A percentile compares a stretch with the other conserved stretches of the same genome.
Evolutionary conservation across 192 early-diverging fungal genomes (phyloP).

Genomic region (Backusella tuberculispora): DNA sequence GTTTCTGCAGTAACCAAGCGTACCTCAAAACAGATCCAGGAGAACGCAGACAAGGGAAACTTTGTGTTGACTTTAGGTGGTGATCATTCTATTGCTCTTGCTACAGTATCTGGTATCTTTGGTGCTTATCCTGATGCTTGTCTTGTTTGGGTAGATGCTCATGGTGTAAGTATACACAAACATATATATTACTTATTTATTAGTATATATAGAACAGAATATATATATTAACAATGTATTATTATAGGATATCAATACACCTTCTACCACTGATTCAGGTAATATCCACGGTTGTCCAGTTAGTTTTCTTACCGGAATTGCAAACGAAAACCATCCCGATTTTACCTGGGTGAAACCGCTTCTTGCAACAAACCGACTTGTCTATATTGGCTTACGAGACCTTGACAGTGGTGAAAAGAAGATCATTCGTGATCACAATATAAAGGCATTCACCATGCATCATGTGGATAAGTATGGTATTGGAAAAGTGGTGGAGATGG

Average conservation of each 20-base stretch:
- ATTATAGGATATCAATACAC: constrained; percentile 89
- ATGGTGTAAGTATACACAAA: constrained; percentile 65
- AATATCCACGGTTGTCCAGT: constrained; percentile 97
- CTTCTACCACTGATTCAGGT: constrained; percentile 81
- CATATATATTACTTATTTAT: not conserved
- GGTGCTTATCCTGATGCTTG: constrained; percentile 78
- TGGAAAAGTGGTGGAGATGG: constrained; percentile 90
- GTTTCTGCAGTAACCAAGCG: constrained; percentile 78
- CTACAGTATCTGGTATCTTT: constrained; percentile 82
- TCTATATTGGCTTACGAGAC: constrained; percentile 97
- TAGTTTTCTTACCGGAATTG: constrained; percentile 85
- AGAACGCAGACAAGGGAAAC: constrained; percentile 65
- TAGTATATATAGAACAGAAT: not conserved
- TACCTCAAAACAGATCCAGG: constrained; percentile 67
- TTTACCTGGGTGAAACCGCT: constrained; percentile 85
- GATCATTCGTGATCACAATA: constrained; percentile 78
- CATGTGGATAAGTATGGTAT: constrained; percentile 96
- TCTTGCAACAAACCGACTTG: constrained; percentile 75
- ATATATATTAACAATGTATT: not conserved
- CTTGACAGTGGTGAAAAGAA: constrained; percentile 89
- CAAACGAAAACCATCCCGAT: constrained; percentile 55
- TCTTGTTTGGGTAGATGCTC: constrained; percentile 95
- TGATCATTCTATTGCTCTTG: constrained; percentile 94
- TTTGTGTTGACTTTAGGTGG: constrained; percentile 92
- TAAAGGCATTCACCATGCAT: constrained; percentile 96